These are phyloP conservation scores for Aspergillus pseudoterreus DNA, from an alignment of 2,329 filamentous ascomycete genomes.

Conservation along the genomic window DNA sequence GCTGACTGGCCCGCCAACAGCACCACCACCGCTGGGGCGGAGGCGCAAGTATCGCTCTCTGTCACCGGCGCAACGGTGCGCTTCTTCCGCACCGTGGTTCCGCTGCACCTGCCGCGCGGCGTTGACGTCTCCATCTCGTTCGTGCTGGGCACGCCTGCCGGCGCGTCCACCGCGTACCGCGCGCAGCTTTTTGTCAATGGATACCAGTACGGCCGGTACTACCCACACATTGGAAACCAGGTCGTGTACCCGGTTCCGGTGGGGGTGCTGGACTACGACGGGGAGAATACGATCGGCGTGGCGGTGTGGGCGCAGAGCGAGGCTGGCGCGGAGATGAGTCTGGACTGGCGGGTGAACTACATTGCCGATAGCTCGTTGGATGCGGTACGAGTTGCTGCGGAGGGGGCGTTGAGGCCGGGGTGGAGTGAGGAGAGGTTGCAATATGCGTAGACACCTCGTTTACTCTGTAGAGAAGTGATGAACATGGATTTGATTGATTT, in stretches of 20 bases:
- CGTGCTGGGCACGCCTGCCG: conserved; percentile 45
- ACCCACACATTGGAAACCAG: conserved; percentile 60
- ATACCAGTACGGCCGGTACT: conserved; percentile 60
- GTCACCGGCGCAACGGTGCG: conserved; percentile 51
- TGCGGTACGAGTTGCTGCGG: conserved; percentile 22
- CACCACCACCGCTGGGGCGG: conserved; percentile 20
- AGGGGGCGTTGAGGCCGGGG: conserved; percentile 44
- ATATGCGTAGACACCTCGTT: conserved; percentile 27
- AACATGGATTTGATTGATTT: neutral
- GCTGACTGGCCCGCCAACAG: conserved; percentile 37
- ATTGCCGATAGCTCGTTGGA: conserved; percentile 52
- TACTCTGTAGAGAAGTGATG: neutral
- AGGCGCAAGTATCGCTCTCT: conserved; percentile 24
- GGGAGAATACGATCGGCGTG: conserved; percentile 56
- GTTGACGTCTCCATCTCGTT: conserved; percentile 58
- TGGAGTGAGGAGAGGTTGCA: conserved; percentile 43
- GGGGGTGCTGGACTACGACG: conserved; percentile 56
- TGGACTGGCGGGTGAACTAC: conserved; percentile 54
- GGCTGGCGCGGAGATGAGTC: conserved; percentile 47
- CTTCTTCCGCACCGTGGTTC: conserved; percentile 54
- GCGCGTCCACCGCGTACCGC: conserved; percentile 41
- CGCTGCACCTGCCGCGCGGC: conserved; percentile 49
- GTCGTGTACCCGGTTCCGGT: conserved; percentile 58
- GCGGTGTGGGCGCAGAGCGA: conserved; percentile 59
- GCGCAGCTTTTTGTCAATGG: conserved; percentile 62